Percentiles rank a stretch among this genome's conserved stretches.
Conservation (phyloP, 148 eudicot species). For the Camellia sinensis region DNA sequence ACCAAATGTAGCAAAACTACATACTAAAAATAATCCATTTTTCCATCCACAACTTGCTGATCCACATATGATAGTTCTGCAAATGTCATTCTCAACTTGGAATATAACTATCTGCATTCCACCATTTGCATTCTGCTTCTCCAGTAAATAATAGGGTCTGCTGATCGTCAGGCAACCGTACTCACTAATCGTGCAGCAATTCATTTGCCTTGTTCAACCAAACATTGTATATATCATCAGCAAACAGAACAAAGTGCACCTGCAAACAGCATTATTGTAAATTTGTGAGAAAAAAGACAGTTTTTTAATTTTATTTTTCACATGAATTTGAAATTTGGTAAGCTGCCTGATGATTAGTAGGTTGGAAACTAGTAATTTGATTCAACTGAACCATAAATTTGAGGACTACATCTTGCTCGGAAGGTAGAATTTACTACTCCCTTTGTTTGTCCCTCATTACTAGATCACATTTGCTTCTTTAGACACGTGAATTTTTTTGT, state of each 20-base stretch:
- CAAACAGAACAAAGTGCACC: conserved; percentile 84
- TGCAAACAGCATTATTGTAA: conserved; percentile 26
- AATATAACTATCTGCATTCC: too few relatives aligned
- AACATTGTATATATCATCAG: conserved; percentile 65
- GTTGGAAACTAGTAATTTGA: neutral
- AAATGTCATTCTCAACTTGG: neutral
- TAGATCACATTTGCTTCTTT: neutral
- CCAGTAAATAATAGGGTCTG: neutral
- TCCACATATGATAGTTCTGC: neutral
- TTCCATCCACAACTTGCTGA: neutral
- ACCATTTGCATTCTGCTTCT: neutral
- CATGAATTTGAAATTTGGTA: neutral
- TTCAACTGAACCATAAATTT: neutral
- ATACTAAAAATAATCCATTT: neutral
- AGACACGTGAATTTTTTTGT: neutral
- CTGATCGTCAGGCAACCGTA: too few relatives aligned
- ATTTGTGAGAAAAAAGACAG: neutral
- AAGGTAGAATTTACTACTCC: neutral
- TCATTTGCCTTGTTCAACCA: conserved; percentile 71
- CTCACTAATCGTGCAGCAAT: neutral
- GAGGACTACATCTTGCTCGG: neutral
- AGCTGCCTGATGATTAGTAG: neutral
- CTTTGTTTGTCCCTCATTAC: neutral
- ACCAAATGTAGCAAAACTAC: neutral
- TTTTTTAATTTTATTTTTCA: neutral